Evolutionary conservation across 2,329 filamentous ascomycete species (phyloP).

Genomic region (Colletotrichum agaves): DNA sequence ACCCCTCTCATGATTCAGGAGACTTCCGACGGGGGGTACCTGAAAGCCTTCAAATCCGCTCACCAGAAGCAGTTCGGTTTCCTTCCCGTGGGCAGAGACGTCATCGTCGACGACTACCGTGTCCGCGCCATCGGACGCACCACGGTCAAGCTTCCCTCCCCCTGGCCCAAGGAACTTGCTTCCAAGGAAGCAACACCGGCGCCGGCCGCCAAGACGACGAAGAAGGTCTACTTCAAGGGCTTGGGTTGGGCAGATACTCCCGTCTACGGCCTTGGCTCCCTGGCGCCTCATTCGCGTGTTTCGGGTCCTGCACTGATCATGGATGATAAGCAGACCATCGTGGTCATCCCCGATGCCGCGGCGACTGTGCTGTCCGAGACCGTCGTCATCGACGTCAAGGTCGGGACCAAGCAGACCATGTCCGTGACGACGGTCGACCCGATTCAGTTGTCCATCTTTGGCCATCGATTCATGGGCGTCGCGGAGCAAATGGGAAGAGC

Average conservation of each 20-base stretch:
- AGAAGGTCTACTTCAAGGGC: conserved; percentile 38
- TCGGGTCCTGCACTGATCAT: conserved; percentile 75
- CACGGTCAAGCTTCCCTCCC: conserved; percentile 20
- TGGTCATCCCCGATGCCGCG: conserved; percentile 70
- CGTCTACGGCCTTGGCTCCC: conserved; percentile 74
- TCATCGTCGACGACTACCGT: conserved; percentile 55
- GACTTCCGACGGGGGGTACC: conserved; percentile 42
- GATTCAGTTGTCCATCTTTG: conserved; percentile 81
- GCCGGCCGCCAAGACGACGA: conserved; percentile 24
- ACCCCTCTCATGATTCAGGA: conserved; percentile 54
- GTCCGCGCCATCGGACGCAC: conserved; percentile 50
- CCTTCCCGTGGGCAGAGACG: conserved; percentile 47
- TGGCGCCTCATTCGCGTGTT: conserved; percentile 69
- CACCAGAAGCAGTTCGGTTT: conserved; percentile 57
- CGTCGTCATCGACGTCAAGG: conserved; percentile 55
- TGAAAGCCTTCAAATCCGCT: conserved; percentile 48
- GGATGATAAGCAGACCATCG: conserved; percentile 76
- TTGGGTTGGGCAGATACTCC: conserved; percentile 60
- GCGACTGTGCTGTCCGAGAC: conserved; percentile 55
- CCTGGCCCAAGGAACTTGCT: conserved; percentile 28
- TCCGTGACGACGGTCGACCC: conserved; percentile 63
- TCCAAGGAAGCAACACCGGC: background rate
- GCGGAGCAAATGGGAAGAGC: conserved; percentile 86
- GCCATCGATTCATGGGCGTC: conserved; percentile 85
- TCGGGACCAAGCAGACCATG: conserved; percentile 30